phyloP scores from a whole-genome alignment of 148 eudicot genomes.

The Rhododendron simsii region DNA sequence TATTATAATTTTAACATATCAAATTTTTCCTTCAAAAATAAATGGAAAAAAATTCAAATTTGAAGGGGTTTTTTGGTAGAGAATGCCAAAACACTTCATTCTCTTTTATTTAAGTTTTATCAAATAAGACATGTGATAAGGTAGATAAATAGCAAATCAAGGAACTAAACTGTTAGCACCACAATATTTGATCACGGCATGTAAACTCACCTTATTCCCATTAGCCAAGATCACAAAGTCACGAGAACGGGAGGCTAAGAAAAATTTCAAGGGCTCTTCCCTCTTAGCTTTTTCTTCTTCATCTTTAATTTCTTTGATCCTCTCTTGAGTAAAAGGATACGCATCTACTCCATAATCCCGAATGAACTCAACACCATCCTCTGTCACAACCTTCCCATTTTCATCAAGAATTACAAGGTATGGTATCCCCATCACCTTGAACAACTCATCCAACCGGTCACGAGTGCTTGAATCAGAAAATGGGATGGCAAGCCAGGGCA shows the following conservation, averaged over 20 bases:
- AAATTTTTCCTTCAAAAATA: background rate
- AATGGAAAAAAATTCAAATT: background rate
- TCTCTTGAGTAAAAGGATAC: constrained; percentile 16
- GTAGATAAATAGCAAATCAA: background rate
- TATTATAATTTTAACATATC: background rate
- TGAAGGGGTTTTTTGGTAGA: background rate
- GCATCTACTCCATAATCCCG: constrained; percentile 17
- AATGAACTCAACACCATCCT: constrained; percentile 15
- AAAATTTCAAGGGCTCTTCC: constrained; percentile 32
- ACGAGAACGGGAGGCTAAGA: constrained; percentile 34
- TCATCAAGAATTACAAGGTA: constrained; percentile 18
- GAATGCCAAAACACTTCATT: background rate
- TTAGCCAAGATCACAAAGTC: constrained; percentile 40
- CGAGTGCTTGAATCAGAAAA: constrained; percentile 18
- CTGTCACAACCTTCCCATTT: constrained; percentile 9
- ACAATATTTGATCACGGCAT: background rate
- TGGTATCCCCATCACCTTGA: constrained; percentile 22
- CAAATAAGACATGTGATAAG: background rate
- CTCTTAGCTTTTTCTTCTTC: constrained; percentile 36
- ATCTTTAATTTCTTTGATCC: constrained; percentile 25
- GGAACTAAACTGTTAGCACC: background rate
- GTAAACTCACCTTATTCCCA: constrained; percentile 29
- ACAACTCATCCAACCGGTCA: constrained; percentile 7
- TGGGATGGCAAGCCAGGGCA: constrained; percentile 27
- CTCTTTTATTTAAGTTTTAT: background rate